Evolutionary conservation across 805 yeast species (phyloP).

Genomic region (Yamadazyma scolyti): DNA sequence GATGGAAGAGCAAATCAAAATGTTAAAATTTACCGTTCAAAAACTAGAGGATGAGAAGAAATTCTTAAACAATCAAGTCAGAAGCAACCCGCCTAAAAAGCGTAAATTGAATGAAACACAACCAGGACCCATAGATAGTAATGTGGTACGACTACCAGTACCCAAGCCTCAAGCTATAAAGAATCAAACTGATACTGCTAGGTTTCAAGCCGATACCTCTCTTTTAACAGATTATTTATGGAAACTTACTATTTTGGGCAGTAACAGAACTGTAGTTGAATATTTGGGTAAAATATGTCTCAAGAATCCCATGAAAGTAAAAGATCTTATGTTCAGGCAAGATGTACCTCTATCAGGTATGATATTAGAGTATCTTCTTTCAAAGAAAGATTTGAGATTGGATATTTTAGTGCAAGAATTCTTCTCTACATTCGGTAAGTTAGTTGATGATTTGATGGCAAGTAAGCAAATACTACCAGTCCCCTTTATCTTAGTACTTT

Average conservation of each 20-base stretch:
- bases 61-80: conserved; percentile 37
- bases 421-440: conserved; percentile 16
- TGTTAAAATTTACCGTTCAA: conserved; percentile 28
- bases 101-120: conserved; percentile 9
- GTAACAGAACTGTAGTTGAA: conserved; percentile 25
- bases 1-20: conserved; percentile 28
- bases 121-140: conserved; percentile 1
- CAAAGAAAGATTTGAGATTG: conserved; percentile 43
- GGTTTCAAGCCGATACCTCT: conserved; percentile 28
- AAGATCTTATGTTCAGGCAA: conserved; percentile 18
- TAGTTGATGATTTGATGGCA: conserved; percentile 20
- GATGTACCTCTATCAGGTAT: conserved; percentile 30
- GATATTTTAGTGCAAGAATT: conserved; percentile 48
- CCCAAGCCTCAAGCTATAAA: background rate
- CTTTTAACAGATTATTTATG: conserved; percentile 32
- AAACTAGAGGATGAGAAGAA: conserved; percentile 41
- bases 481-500: conserved; percentile 59
- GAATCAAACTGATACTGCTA: background rate
- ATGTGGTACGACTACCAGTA: background rate
- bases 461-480: too few species aligned
- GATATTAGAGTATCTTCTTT: conserved; percentile 41
- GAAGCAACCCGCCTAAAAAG: conserved; percentile 19
- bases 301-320: conserved; percentile 15
- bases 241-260: conserved; percentile 35
- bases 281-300: conserved; percentile 30